A percentile compares a stretch with the other conserved stretches of the same genome.
These are phyloP conservation scores for Paratinospora sagittata DNA, from an alignment of 164 flowering plant species.

Conservation along the genomic window DNA sequence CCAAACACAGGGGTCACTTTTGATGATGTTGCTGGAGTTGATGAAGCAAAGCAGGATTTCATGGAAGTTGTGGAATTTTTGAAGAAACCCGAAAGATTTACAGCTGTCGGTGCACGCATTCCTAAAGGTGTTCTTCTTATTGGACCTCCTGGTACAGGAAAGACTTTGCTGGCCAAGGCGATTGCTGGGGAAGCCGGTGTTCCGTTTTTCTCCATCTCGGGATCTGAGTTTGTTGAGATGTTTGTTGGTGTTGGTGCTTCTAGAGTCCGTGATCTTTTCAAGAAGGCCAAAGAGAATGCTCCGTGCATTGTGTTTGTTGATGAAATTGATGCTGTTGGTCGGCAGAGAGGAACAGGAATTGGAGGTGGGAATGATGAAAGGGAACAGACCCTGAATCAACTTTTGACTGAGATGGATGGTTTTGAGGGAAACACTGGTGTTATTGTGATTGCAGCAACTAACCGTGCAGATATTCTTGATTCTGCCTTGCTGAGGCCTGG, in stretches of 20 bases:
- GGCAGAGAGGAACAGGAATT: slow-evolving; percentile 86
- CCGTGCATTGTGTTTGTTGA: slow-evolving; percentile 95
- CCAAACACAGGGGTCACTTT: slow-evolving; percentile 94
- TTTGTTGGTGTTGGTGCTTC: slow-evolving; percentile 97
- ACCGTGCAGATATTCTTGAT: slow-evolving; percentile 85
- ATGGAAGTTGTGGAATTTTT: slow-evolving; percentile 92
- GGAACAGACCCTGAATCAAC: slow-evolving; percentile 89
- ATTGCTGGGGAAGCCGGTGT: slow-evolving; percentile 97
- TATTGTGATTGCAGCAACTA: slow-evolving; percentile 90
- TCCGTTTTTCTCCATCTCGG: slow-evolving; percentile 88
- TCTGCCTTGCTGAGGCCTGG: slow-evolving; percentile 87
- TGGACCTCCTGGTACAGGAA: slow-evolving; percentile 95
- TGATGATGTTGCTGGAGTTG: slow-evolving; percentile 96
- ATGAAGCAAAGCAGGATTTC: slow-evolving; percentile 92
- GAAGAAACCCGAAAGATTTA: slow-evolving; percentile 90
- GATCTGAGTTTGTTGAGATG: slow-evolving; percentile 94
- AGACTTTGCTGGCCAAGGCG: slow-evolving; percentile 83
- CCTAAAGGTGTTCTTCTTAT: slow-evolving; percentile 92
- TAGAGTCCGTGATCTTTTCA: slow-evolving; percentile 90
- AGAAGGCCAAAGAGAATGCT: slow-evolving; percentile 93
- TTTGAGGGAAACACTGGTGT: slow-evolving; percentile 89
- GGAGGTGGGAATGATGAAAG: slow-evolving; percentile 97
- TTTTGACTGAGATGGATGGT: slow-evolving; percentile 95
- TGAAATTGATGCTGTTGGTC: slow-evolving; percentile 97
- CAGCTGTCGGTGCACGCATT: slow-evolving; percentile 88